A percentile compares a stretch with the other conserved stretches of the same genome.
phyloP scores from a whole-genome alignment of 768 basidiomycete species.

The Symmetrospora coprosmae region DNA sequence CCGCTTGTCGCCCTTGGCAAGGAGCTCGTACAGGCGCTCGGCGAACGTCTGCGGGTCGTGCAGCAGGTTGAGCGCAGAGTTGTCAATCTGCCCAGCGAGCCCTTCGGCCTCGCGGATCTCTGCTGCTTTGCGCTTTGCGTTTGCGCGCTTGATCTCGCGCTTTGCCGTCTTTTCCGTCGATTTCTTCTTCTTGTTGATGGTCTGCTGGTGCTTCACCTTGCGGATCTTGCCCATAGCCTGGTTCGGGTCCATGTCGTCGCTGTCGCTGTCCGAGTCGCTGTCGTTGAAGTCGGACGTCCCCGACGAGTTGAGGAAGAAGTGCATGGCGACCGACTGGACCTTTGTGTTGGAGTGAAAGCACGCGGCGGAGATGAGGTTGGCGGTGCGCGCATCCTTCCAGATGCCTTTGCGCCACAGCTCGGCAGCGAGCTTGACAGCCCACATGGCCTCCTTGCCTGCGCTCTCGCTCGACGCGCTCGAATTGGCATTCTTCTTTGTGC shows the following conservation, averaged over 20 bases:
- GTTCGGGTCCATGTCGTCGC: conserved; percentile 58
- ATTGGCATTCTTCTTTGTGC: conserved; percentile 33
- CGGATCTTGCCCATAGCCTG: conserved; percentile 54
- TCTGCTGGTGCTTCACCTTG: conserved; percentile 67
- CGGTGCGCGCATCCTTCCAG: conserved; percentile 82
- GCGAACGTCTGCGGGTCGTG: conserved; percentile 91
- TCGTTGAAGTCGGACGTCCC: conserved; percentile 20
- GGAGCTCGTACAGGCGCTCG: conserved; percentile 75
- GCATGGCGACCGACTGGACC: conserved; percentile 82
- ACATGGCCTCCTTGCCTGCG: conserved; percentile 76
- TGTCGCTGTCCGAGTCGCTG: conserved; percentile 52
- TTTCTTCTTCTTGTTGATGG: conserved; percentile 82
- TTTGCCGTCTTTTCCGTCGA: conserved; percentile 66
- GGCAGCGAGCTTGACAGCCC: conserved; percentile 85
- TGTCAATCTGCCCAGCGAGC: conserved; percentile 40
- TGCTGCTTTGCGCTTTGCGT: conserved; percentile 38
- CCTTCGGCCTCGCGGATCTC: conserved; percentile 30
- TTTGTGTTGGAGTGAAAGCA: conserved; percentile 87
- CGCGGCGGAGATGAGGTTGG: conserved; percentile 76
- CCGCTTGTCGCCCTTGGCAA: conserved; percentile 79
- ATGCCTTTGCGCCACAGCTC: conserved; percentile 87
- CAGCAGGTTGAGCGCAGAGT: conserved; percentile 79
- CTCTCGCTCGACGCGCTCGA: conserved; percentile 36
- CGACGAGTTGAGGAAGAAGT: conserved; percentile 86
- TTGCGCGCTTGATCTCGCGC: conserved; percentile 52